A percentile compares a stretch with the other conserved stretches of the same genome.
Conservation (phyloP, 495 filamentous ascomycete species). For the Hyaloscypha variabilis region DNA sequence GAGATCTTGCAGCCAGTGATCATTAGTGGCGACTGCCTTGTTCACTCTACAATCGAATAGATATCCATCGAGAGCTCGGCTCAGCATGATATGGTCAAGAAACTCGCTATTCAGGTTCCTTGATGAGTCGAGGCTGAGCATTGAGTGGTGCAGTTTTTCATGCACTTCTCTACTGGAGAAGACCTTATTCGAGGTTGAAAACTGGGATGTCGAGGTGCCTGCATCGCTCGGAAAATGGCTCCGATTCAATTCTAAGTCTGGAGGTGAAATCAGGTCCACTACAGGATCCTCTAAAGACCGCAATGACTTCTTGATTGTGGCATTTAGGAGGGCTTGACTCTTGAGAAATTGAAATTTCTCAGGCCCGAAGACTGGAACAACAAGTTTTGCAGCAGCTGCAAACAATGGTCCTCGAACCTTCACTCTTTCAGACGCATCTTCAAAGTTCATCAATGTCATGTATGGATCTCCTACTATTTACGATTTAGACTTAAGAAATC, state of each 20-base stretch:
- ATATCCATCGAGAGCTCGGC: conserved; percentile 70
- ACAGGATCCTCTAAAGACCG: conserved; percentile 25
- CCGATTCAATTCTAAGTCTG: conserved; percentile 22
- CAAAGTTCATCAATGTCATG: conserved; percentile 47
- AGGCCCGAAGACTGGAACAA: conserved; percentile 47
- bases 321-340: conserved; percentile 30
- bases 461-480: conserved; percentile 44
- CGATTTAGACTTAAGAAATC: conserved; percentile 23
- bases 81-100: conserved; percentile 24
- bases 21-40: conserved; percentile 64
- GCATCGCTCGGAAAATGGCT: not conserved
- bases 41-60: conserved; percentile 75
- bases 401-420: conserved; percentile 46
- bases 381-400: conserved; percentile 43
- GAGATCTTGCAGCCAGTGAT: conserved; percentile 72
- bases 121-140: not conserved
- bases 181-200: not conserved
- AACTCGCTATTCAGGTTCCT: conserved; percentile 5
- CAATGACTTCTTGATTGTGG: conserved; percentile 39
- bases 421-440: conserved; percentile 40
- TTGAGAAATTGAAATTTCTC: conserved; percentile 26
- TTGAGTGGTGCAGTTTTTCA: conserved; percentile 22
- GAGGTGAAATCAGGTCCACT: conserved; percentile 33
- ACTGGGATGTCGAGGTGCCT: not conserved
- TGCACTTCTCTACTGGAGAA: conserved; percentile 24